Percentiles rank a stretch among this genome's conserved stretches.
These are phyloP conservation scores for Lavandula angustifolia DNA, from an alignment of 257 asterid species.

Conservation along the genomic window DNA sequence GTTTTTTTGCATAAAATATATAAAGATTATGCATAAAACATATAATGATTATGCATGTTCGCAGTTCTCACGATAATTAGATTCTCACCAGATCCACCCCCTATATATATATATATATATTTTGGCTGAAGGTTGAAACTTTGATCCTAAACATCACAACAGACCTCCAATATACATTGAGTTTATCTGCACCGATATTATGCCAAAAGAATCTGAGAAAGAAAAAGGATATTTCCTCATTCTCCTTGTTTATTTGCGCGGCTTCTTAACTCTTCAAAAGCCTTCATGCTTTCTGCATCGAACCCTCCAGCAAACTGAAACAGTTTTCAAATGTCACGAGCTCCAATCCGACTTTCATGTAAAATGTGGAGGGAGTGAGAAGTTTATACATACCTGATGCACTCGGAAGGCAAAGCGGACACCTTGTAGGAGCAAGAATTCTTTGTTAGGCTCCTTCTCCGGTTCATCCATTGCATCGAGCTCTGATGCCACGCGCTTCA, in stretches of 20 bases:
- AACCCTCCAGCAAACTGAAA: conserved; percentile 98
- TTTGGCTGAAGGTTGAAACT: conserved; percentile 15
- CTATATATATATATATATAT: conserved; percentile 17
- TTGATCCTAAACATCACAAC: conserved; percentile 36
- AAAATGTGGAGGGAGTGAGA: background rate
- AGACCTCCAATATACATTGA: conserved; percentile 34
- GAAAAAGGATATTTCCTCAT: conserved; percentile 29
- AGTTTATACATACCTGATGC: conserved; percentile 70
- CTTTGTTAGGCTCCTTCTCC: conserved; percentile 91
- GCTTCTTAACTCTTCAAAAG: conserved; percentile 93
- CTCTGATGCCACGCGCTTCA: conserved; percentile 91
- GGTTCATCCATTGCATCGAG: conserved; percentile 81
- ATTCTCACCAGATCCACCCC: too few species aligned
- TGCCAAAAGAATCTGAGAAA: background rate
- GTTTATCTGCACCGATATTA: conserved; percentile 31
- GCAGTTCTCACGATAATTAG: too few species aligned
- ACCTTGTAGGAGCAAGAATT: conserved; percentile 85
- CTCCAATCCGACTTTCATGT: background rate
- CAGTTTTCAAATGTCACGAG: conserved; percentile 9
- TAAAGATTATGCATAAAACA: too few species aligned
- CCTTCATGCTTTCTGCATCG: conserved; percentile 96
- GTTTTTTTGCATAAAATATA: too few species aligned
- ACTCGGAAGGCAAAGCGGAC: conserved; percentile 97
- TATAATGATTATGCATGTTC: too few species aligned
- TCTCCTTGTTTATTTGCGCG: conserved; percentile 51